Evolutionary conservation across 495 filamentous ascomycete genomes (phyloP), one percentile per base, ranked within the genome.

Genomic region (Lophium mytilinum): DNA sequence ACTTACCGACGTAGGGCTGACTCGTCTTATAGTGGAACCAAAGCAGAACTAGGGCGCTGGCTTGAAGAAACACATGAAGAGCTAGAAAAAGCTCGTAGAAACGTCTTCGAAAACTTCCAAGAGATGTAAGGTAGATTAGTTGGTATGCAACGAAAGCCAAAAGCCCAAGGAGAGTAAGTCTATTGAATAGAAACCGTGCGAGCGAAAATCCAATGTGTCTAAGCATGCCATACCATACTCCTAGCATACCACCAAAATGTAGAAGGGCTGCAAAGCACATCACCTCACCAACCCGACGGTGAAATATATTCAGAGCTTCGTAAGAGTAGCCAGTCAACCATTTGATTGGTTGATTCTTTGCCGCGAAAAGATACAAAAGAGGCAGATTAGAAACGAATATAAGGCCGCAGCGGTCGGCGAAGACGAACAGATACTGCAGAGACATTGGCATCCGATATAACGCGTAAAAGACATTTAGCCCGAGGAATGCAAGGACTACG

Each of bases 321-420:
- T 85, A 85, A 0, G 82, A 83, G 53, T 75, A 76, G 10, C 82
- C 81, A 0, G 82, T 85, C 12, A 85, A 66, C 0, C 75, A 56
- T 30, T 75, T 77, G 9, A 85, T 57, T 0, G 82, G 82, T 47
- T 81, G 80, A 59, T 82, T 85, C 63, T 86, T 87, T 51, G 83
- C 80, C 3, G 78, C 70, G 1, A 87, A 72, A 19, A 85, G 69
- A 66, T 85, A 83, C 7, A 85, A 69, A 14, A 82, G 69, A 1
- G 81, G 80, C 0, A 85, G 73, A 62, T 85, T 84, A 56, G 77
- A 77, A 24, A 79, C 66, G 61, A 81, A 82, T 4, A 81, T 52
- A 14, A 77, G 57, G 6, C 78, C 79, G 34, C 73, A 71, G 45
- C 80, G 72, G 62, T 84, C 80, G 51, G 76, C 77, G 53, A 82